phyloP scores from a whole-genome alignment of 2,329 filamentous ascomycete genomes.

The Aspergillus viridinutans region DNA sequence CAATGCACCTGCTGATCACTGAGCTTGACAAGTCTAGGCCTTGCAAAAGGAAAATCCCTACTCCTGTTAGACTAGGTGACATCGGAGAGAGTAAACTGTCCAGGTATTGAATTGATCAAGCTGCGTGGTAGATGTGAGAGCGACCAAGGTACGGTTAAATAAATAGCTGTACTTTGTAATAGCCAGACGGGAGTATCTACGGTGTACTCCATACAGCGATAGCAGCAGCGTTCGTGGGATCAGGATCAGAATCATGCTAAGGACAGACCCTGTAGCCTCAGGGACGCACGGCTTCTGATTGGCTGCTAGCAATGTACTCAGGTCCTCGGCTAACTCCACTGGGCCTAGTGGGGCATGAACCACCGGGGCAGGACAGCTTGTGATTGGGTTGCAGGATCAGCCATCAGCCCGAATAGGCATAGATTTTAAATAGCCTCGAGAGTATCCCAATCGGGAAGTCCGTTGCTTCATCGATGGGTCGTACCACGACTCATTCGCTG shows the following conservation, averaged over 20 bases:
- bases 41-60: not conserved
- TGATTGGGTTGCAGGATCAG: slow-evolving; percentile 8
- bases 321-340: not conserved
- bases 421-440: slow-evolving; percentile 13
- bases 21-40: not conserved
- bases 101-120: not conserved
- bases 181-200: too few relatives aligned
- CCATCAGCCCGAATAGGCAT: slow-evolving; percentile 2
- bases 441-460: not conserved
- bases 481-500: slow-evolving; percentile 1
- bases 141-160: too few relatives aligned
- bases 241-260: not conserved
- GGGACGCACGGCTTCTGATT: slow-evolving; percentile 1
- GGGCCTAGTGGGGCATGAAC: slow-evolving; percentile 15
- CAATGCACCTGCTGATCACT: not conserved
- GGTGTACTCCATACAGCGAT: not conserved
- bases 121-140: not conserved
- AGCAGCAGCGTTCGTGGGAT: not conserved
- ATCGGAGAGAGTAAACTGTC: not conserved
- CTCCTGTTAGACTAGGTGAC: not conserved
- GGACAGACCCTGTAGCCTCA: not conserved
- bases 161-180: too few relatives aligned
- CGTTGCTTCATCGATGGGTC: not conserved
- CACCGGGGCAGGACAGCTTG: slow-evolving; percentile 3
- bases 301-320: not conserved